These are phyloP conservation scores for Diaporthe ampelina DNA, from an alignment of 2,329 filamentous ascomycete genomes.

Conservation along the genomic window DNA sequence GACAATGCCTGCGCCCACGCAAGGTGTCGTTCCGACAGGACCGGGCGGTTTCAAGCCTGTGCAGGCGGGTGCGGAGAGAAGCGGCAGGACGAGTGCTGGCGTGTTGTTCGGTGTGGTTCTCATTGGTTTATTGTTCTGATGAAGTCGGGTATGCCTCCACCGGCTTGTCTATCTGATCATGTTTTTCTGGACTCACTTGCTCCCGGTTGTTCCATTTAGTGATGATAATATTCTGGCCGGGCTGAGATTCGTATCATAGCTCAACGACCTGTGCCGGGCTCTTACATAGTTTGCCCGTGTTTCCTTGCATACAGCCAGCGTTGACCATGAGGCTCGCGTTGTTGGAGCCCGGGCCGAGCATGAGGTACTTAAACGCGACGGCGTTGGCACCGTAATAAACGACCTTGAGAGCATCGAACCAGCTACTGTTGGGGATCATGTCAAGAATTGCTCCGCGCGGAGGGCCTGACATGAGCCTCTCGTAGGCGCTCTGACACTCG, in stretches of 20 bases:
- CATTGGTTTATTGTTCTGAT: slow-evolving; percentile 3
- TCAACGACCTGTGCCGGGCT: slow-evolving; percentile 53
- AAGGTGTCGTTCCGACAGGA: background rate
- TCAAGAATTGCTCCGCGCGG: slow-evolving; percentile 60
- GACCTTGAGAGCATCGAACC: slow-evolving; percentile 62
- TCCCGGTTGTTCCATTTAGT: background rate
- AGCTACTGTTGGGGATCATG: slow-evolving; percentile 58
- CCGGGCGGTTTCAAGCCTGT: slow-evolving; percentile 21
- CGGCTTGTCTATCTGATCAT: background rate
- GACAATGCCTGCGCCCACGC: slow-evolving; percentile 29
- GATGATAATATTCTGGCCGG: background rate
- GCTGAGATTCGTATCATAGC: slow-evolving; percentile 45
- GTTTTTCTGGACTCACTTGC: background rate
- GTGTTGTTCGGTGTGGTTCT: slow-evolving; percentile 10
- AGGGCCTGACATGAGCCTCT: slow-evolving; percentile 68
- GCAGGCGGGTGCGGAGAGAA: slow-evolving; percentile 28
- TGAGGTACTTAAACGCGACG: slow-evolving; percentile 69
- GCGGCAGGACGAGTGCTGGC: background rate
- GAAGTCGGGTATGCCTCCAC: background rate
- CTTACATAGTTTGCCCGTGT: slow-evolving; percentile 63
- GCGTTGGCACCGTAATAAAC: slow-evolving; percentile 61
- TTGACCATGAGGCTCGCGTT: slow-evolving; percentile 69
- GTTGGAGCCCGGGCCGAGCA: slow-evolving; percentile 65
- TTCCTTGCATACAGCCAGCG: slow-evolving; percentile 68
- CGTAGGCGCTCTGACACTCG: slow-evolving; percentile 78